These are phyloP conservation scores for Metschnikowia kunwiensis DNA, from an alignment of 805 yeast genomes.

Conservation along the genomic window DNA sequence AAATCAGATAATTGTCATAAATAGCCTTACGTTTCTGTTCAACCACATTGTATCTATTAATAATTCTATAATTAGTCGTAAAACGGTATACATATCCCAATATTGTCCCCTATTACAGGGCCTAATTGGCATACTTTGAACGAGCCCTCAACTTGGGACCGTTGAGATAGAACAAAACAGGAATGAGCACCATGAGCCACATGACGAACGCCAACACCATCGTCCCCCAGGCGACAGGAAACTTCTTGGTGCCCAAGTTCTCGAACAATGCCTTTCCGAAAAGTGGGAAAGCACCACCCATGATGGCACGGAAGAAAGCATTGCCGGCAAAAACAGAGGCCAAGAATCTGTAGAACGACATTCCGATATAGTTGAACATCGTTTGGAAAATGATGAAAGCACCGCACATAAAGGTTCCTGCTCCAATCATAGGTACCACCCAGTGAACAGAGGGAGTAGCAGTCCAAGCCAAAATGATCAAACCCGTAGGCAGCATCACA, in stretches of 20 bases:
- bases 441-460: constrained; percentile 14
- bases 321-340: constrained; percentile 17
- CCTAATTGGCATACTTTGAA: constrained; percentile 15
- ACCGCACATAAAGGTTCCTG: constrained; percentile 10
- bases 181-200: constrained; percentile 9
- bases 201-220: constrained; percentile 11
- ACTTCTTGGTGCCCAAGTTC: constrained; percentile 8
- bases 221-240: constrained; percentile 15
- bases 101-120: no score
- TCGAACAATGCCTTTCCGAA: constrained; percentile 14
- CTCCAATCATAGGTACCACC: constrained; percentile 15
- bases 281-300: constrained; percentile 19
- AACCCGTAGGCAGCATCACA: constrained; percentile 13
- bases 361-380: constrained; percentile 14
- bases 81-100: no score
- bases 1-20: no score
- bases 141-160: constrained; percentile 16
- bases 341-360: constrained; percentile 12
- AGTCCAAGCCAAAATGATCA: constrained; percentile 15
- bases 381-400: constrained; percentile 15
- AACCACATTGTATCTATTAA: no score
- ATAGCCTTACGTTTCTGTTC: no score
- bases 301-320: constrained; percentile 13
- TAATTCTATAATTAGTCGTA: no score
- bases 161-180: constrained; percentile 9